These are phyloP conservation scores for Pholiota adiposa DNA, from an alignment of 1,284 basidiomycete genomes.

Conservation along the genomic window DNA sequence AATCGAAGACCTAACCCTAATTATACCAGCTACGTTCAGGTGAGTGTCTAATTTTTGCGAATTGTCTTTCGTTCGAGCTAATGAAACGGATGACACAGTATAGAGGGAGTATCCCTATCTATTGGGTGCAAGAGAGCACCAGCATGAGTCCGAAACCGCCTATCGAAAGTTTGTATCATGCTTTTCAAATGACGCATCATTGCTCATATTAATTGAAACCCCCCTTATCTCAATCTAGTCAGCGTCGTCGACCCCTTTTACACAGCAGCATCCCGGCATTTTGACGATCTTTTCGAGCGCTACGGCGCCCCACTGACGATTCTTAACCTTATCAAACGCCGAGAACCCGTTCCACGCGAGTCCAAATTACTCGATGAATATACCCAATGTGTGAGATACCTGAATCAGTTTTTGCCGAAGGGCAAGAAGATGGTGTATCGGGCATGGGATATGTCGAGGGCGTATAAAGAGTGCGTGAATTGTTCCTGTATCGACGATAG, in stretches of 20 bases:
- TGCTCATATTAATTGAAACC: background rate
- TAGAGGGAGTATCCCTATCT: constrained; percentile 93
- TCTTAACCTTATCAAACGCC: constrained; percentile 94
- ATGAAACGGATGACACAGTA: constrained; percentile 61
- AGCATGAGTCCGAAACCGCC: constrained; percentile 93
- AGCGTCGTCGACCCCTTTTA: constrained; percentile 97
- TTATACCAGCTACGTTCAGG: constrained; percentile 94
- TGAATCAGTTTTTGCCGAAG: constrained; percentile 93
- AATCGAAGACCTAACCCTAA: constrained; percentile 73
- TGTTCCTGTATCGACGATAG: background rate
- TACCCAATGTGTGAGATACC: constrained; percentile 88
- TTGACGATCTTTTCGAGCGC: constrained; percentile 88
- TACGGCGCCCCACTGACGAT: constrained; percentile 94
- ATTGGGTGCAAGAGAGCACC: constrained; percentile 94
- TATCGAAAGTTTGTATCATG: constrained; percentile 79
- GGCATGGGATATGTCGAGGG: constrained; percentile 95
- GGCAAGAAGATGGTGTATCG: constrained; percentile 90
- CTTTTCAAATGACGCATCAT: background rate
- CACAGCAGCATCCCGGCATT: constrained; percentile 91
- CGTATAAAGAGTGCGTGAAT: constrained; percentile 78
- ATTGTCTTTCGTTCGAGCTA: constrained; percentile 1
- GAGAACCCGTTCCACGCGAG: constrained; percentile 84
- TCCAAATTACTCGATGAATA: constrained; percentile 94
- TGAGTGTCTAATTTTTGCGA: constrained; percentile 35
- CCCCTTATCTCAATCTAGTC: constrained; percentile 52